Evolutionary conservation across 148 eudicot species (phyloP).

Genomic region (Silene uniflora): DNA sequence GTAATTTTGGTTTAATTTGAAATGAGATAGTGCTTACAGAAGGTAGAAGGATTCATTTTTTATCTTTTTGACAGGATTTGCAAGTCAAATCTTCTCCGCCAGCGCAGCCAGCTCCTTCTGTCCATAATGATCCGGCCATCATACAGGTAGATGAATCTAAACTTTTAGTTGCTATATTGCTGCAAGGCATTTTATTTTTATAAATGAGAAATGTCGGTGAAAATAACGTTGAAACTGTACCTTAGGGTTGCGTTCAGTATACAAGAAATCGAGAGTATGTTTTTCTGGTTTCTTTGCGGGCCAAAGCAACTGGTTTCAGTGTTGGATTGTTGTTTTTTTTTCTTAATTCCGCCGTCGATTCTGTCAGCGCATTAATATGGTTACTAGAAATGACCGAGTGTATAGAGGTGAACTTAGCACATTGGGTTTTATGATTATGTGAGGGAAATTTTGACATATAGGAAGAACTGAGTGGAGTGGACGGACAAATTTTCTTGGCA

Average conservation of each 20-base stretch:
- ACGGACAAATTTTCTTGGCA: background rate
- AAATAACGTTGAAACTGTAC: background rate
- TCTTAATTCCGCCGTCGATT: background rate
- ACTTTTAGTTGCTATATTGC: background rate
- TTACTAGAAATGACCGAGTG: background rate
- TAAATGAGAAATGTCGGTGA: background rate
- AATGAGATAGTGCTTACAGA: background rate
- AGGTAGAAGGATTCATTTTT: background rate
- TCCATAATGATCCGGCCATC: constrained; percentile 64
- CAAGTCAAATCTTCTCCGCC: constrained; percentile 58
- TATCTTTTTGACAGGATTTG: constrained; percentile 41
- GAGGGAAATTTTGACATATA: background rate
- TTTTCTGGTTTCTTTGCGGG: background rate
- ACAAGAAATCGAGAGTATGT: background rate
- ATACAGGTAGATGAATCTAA: constrained; percentile 39
- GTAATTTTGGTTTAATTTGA: background rate
- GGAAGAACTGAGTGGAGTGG: background rate
- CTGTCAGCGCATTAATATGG: background rate
- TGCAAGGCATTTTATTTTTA: background rate
- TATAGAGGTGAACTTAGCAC: background rate
- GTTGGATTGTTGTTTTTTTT: too few relatives aligned
- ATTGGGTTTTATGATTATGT: background rate
- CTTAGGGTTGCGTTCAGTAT: background rate
- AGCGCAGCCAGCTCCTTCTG: constrained; percentile 33
- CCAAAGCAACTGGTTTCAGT: too few relatives aligned